A percentile compares a stretch with the other conserved stretches of the same genome.
phyloP scores from a whole-genome alignment of 495 filamentous ascomycete genomes.

The Penicillium goetzii region DNA sequence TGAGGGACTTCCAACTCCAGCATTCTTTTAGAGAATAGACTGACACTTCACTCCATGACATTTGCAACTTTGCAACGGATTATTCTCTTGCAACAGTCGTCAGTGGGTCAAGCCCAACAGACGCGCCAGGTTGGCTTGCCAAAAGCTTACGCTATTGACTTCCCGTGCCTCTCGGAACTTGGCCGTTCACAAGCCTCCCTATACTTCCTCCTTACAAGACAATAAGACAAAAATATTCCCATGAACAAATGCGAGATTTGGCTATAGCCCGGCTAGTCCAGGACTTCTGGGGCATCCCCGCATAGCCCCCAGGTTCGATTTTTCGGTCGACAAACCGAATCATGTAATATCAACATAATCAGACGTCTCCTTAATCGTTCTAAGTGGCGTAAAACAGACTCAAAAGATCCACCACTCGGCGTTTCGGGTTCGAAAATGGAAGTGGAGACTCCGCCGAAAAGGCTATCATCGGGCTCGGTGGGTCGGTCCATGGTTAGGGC shows the following conservation, averaged over 20 bases:
- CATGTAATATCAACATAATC: background rate
- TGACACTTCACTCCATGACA: background rate
- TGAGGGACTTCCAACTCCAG: background rate
- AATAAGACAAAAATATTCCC: background rate
- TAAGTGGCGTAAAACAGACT: constrained; percentile 4
- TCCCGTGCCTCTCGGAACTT: constrained; percentile 2
- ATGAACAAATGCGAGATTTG: background rate
- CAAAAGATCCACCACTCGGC: constrained; percentile 1
- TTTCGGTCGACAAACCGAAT: background rate
- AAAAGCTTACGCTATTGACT: background rate
- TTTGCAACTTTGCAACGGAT: background rate
- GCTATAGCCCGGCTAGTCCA: background rate
- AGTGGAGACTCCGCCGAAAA: background rate
- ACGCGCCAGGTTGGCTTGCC: background rate
- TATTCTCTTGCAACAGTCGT: background rate
- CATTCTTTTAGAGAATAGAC: background rate
- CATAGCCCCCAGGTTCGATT: background rate
- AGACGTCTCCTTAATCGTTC: background rate
- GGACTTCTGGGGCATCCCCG: background rate
- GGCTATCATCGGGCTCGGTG: background rate
- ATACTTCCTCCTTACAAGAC: background rate
- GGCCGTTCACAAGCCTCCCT: background rate
- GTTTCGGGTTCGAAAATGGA: constrained; percentile 3
- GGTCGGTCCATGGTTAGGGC: background rate
- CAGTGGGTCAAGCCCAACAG: background rate